Conservation (phyloP, 108 stramenopile species). For the Nitzschia putrida region DNA sequence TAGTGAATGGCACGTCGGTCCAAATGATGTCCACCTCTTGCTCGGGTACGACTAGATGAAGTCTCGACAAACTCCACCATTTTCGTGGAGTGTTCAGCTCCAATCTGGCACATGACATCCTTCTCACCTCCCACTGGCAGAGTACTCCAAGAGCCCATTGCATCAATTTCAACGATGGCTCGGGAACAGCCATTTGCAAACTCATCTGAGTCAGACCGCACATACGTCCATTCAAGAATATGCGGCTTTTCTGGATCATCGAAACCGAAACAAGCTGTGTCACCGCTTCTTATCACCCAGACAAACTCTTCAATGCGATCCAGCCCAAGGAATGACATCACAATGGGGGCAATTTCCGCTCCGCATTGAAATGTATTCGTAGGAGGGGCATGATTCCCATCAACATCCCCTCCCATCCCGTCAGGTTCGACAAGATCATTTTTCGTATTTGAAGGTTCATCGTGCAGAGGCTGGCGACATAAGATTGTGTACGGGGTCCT, state of each 20-base stretch:
- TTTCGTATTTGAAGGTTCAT: conserved; percentile 24
- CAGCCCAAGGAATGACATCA: conserved; percentile 45
- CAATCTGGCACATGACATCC: conserved; percentile 58
- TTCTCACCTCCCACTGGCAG: conserved; percentile 40
- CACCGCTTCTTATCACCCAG: conserved; percentile 60
- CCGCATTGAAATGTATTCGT: conserved; percentile 42
- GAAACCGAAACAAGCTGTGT: conserved; percentile 76
- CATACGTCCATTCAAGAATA: conserved; percentile 70
- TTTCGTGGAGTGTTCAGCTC: conserved; percentile 76
- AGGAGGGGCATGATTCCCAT: conserved; percentile 1
- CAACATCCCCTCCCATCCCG: not conserved
- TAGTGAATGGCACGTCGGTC: conserved; percentile 3
- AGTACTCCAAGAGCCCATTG: conserved; percentile 64
- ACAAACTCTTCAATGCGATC: conserved; percentile 59
- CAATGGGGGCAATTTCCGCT: conserved; percentile 44
- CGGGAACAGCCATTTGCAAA: conserved; percentile 33
- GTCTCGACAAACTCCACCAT: conserved; percentile 59
- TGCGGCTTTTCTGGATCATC: conserved; percentile 81
- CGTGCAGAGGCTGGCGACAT: conserved; percentile 64
- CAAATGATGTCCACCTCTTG: conserved; percentile 2
- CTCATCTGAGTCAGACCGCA: conserved; percentile 30
- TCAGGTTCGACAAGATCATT: not conserved
- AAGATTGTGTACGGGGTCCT: conserved; percentile 56
- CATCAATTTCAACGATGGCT: conserved; percentile 63
- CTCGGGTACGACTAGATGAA: not conserved